These are phyloP conservation scores for Crithidia sp. DNA, from an alignment of 208 protist species.

Conservation along the genomic window DNA sequence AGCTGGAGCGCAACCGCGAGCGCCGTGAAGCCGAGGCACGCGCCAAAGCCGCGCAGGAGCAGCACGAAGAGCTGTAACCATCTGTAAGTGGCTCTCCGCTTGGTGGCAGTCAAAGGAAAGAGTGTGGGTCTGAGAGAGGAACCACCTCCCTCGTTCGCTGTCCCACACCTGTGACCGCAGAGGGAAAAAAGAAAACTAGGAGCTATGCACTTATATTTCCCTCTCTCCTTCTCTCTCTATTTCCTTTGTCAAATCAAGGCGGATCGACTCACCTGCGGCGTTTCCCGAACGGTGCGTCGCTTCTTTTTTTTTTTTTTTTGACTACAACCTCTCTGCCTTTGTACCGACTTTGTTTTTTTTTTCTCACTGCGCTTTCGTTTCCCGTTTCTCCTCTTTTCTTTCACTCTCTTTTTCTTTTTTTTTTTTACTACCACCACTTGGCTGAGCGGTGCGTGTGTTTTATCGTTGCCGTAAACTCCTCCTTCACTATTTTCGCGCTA, in stretches of 20 bases:
- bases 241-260: no score
- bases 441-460: not conserved
- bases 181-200: no score
- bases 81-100: no score
- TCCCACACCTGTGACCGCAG: no score
- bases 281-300: not conserved
- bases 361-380: not conserved
- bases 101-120: no score
- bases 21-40: conserved; percentile 13
- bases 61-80: not conserved
- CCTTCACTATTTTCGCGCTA: no score
- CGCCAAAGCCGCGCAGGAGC: conserved; percentile 1
- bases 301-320: not conserved
- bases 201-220: no score
- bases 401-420: not conserved
- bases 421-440: not conserved
- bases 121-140: no score
- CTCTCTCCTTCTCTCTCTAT: no score
- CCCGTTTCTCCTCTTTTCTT: not conserved
- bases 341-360: not conserved
- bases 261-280: no score
- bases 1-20: conserved; percentile 22
- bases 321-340: not conserved
- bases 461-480: no score
- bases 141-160: no score